Base-by-base conservation (phyloP, 2,329 filamentous ascomycete genomes). In the Blumeriella jaapii region DNA sequence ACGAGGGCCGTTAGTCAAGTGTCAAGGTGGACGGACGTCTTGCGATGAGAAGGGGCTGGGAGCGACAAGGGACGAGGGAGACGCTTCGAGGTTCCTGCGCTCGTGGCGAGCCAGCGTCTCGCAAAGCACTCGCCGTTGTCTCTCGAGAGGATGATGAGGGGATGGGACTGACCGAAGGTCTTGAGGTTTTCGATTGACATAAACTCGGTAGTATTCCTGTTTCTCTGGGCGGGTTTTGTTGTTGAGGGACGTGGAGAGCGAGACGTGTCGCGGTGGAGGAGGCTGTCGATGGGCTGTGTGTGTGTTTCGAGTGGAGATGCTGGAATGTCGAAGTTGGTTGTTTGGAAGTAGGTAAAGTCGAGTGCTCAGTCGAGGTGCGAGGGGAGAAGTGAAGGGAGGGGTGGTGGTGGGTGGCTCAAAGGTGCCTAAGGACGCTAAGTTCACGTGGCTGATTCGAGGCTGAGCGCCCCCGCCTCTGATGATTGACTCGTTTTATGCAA, bases 141-240 rank as follows among this genome's bases (percentile, higher is more conserved):
- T n/a, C n/a, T n/a, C n/a, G n/a, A n/a, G n/a, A n/a, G n/a, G n/a
- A n/a, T 18, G 29, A 26, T 16, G 24, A 19, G 18, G 16, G 17
- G 25, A 28, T 22, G 27, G 29, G 34, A 44, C 82, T 61, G 68
- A 91, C 83, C 83, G 78, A 85, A 85, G 73, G 80, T 78, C 78
- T 91, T 91, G 69, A 93, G 82, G 76, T 93, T 93, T 86, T 91
- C 82, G 82, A 91, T 91, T 78, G 84, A 91, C 84, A 91, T 91
- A 87, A 85, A 87, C 80, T 82, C 78, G 78, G 69, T n/a, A n/a
- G 70, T 74, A 76, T 77, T 72, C 58, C 59, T 64, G 68, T 59
- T 60, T 39, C 40, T 46, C 49, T 44, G 50, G 35, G 38, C 35
- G 41, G 43, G 23, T 40, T 36, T 42, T 38, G 36, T 34, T 46